Percentiles rank a stretch among this genome's conserved stretches.
These are phyloP conservation scores for Marchantia polymorpha DNA, from an alignment of 225 moss, liverwort and hornwort genomes.

Conservation along the genomic window DNA sequence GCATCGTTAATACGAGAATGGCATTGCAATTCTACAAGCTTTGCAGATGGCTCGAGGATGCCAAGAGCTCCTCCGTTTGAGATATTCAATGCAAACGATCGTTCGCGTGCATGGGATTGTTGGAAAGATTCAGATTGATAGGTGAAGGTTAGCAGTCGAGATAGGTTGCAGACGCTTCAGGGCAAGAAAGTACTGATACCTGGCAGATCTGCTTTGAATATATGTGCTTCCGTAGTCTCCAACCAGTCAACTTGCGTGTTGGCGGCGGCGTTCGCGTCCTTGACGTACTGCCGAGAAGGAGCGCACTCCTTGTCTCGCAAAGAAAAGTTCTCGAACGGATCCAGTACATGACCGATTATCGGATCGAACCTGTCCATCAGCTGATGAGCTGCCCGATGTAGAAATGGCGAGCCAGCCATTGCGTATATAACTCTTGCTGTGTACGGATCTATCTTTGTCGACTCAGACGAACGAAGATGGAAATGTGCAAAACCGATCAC, in stretches of 20 bases:
- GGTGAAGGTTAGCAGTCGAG: no score
- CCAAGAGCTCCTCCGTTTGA: no score
- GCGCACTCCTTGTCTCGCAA: background rate
- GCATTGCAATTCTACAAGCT: no score
- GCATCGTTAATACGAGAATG: no score
- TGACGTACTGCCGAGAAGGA: background rate
- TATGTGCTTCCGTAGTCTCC: constrained; percentile 36
- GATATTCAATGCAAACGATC: no score
- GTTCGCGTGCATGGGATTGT: no score
- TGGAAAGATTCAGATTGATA: no score
- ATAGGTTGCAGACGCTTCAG: no score
- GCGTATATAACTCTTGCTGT: background rate
- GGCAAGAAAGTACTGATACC: background rate
- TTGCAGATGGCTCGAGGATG: no score
- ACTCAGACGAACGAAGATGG: no score
- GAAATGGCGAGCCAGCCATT: background rate
- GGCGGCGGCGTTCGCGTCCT: constrained; percentile 25
- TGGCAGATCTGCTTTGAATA: constrained; percentile 39
- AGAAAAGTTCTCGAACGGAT: constrained; percentile 1
- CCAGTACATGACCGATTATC: background rate
- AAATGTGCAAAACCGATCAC: no score
- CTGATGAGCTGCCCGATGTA: background rate
- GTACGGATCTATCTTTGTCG: background rate
- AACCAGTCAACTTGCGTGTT: constrained; percentile 33
- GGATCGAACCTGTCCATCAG: background rate